Evolutionary conservation across 345 rosid species (phyloP).

Genomic region (Trapa bicornis): DNA sequence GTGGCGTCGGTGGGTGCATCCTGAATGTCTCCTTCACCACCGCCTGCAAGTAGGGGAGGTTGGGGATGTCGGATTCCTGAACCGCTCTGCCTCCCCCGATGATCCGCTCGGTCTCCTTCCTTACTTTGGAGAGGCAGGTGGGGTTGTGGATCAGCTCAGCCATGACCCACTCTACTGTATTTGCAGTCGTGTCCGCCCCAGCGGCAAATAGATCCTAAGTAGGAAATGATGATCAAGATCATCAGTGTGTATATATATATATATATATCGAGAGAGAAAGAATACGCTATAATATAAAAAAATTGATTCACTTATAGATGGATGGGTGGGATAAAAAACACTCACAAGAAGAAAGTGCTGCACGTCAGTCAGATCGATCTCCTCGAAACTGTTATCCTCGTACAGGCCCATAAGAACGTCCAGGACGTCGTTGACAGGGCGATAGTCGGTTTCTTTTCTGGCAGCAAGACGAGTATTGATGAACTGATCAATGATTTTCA

Average conservation of each 20-base stretch:
- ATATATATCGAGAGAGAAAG: too few relatives aligned
- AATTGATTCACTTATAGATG: too few relatives aligned
- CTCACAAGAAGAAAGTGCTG: constrained; percentile 25
- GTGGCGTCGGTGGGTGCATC: constrained; percentile 27
- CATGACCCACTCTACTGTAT: constrained; percentile 23
- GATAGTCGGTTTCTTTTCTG: constrained; percentile 4
- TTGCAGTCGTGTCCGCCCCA: constrained; percentile 31
- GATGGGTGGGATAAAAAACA: background rate
- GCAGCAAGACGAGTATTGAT: constrained; percentile 14
- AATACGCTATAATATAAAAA: too few relatives aligned
- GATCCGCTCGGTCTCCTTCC: constrained; percentile 15
- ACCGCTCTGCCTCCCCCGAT: constrained; percentile 15
- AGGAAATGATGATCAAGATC: too few relatives aligned
- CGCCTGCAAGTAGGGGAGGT: constrained; percentile 24
- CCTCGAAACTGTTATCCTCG: constrained; percentile 8
- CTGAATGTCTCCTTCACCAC: constrained; percentile 30
- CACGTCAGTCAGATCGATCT: constrained; percentile 9
- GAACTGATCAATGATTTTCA: constrained; percentile 11
- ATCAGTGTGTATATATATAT: too few relatives aligned
- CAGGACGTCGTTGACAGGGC: constrained; percentile 17
- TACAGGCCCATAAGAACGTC: constrained; percentile 21
- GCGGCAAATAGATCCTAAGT: constrained; percentile 28
- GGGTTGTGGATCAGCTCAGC: constrained; percentile 12
- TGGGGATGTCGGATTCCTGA: constrained; percentile 21
- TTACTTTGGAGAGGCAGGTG: background rate